Evolutionary conservation across 2,329 filamentous ascomycete species (phyloP), one percentile per base, ranked within the genome.

Genomic region (Penicillium hesseltinei): DNA sequence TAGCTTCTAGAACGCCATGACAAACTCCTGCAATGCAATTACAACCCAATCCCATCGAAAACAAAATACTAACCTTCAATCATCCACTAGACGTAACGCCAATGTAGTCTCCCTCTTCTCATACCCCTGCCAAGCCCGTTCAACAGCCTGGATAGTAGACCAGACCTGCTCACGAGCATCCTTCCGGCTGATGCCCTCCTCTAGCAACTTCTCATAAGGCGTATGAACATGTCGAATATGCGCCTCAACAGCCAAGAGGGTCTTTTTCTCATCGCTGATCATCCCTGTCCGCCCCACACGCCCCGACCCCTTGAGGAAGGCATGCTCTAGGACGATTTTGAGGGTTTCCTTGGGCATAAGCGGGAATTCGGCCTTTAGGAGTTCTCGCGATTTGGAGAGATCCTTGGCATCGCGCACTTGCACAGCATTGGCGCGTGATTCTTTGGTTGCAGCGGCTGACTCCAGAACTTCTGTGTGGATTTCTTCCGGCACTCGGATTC

Each of bases 161-260:
- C 69, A 71, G 10, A 77, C 72, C 6, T 46, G 56, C 42, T 68
- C 59, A n/a, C 75, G 66, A 6, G 74, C 75, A 17, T 67, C 51
- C 6, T 61, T 56, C 15, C 72, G 66, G 1, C 58, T 54, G 13
- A 64, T 49, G 0, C 72, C 73, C 0, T 54, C 40, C 4, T 62
- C 53, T 1, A 77, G 66, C 23, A 77, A 51, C 7, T 48, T 51
- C 7, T 79, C 76, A 49, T 78, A 79, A 0, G 67, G 63, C 1
- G 76, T 79, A 60, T 75, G 73, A 5, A 62, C 66, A 61, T 79
- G 77, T 25, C 77, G 66, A 53, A 79, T 75, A 66, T 79, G 74
- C 31, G 77, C 77, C 54, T 77, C 72, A 13, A 78, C 76, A 0
- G 76, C 77, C 39, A 79, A 55, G 3, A 62, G 55, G 2, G 71